Evolutionary conservation across 441 rosid species (phyloP).

Genomic region (Eruca vesicaria): DNA sequence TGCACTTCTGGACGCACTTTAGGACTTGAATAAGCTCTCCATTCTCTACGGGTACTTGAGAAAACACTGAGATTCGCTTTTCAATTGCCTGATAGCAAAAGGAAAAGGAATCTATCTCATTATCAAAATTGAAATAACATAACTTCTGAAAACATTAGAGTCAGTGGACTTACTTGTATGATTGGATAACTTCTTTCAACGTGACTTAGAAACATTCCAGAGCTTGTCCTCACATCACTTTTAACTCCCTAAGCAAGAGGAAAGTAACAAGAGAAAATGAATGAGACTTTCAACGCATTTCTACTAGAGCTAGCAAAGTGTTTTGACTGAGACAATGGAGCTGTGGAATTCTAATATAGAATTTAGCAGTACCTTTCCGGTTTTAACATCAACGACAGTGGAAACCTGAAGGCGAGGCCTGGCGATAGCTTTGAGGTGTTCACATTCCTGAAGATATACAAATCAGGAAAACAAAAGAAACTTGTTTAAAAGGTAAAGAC

Average conservation of each 20-base stretch:
- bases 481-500: neutral
- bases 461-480: neutral
- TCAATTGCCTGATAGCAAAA: conserved; percentile 67
- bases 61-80: conserved; percentile 84
- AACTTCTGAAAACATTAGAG: neutral
- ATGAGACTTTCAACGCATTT: neutral
- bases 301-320: neutral
- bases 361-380: conserved; percentile 69
- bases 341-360: neutral
- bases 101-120: neutral
- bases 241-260: conserved; percentile 62
- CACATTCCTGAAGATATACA: conserved; percentile 75
- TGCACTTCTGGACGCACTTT: conserved; percentile 50
- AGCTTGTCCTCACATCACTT: conserved; percentile 90
- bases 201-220: conserved; percentile 82
- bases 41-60: conserved; percentile 90
- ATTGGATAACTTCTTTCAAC: conserved; percentile 72
- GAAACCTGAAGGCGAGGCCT: conserved; percentile 76
- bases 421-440: conserved; percentile 79
- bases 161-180: conserved; percentile 59
- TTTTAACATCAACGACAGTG: conserved; percentile 83
- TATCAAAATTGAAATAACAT: neutral
- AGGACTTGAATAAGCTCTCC: conserved; percentile 95
- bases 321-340: neutral
- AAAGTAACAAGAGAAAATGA: neutral